Base-by-base conservation (phyloP, 495 filamentous ascomycete genomes). In the Penicillium cataractarum region DNA sequence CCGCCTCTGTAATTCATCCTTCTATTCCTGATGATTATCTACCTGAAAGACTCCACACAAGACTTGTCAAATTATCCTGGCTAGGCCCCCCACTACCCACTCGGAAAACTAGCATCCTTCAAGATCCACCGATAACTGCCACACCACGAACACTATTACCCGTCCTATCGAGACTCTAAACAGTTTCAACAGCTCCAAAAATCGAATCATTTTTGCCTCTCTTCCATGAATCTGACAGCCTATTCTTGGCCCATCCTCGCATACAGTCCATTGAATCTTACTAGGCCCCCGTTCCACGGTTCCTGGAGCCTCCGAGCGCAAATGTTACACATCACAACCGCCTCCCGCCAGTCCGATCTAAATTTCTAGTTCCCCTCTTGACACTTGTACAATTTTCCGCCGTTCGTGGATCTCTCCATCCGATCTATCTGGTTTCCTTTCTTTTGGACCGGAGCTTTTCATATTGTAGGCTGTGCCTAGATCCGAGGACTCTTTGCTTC, bases 271-370 rank as follows among this genome's bases (percentile, higher is more conserved):
- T 66, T 53, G 55, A 49, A 63, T 62, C 51, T 63, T 60, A 29
- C 55, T 65, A 35, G 29, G 8, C 15, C 49, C 19, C 24, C 26
- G 48, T 61, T 61, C 60, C 61, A 57, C 32, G 56, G 65, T 64
- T 65, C 62, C 51, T 65, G 35, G 50, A 9, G 9, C 27, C n/a
- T 39, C 61, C 19, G 48, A 21, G 19, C 24, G 42, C 24, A 19
- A 66, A 71, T 71, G 57, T 71, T 73, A 73, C 68, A 73, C 59
- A 73, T 73, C 70, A 73, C 70, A 68, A 66, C 55, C 31, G 51
- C 48, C 54, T 32, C 12, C 15, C 24, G 46, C 46, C 24, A 10
- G 46, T 29, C 46, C 24, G 24, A 29, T 29, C 44, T 19, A 32
- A 33, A 12, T 35, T 31, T 21, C 40, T n/a, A 22, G 58, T 55